Base-by-base conservation (phyloP, 768 basidiomycete species). In the Mrakia blollopis region DNA sequence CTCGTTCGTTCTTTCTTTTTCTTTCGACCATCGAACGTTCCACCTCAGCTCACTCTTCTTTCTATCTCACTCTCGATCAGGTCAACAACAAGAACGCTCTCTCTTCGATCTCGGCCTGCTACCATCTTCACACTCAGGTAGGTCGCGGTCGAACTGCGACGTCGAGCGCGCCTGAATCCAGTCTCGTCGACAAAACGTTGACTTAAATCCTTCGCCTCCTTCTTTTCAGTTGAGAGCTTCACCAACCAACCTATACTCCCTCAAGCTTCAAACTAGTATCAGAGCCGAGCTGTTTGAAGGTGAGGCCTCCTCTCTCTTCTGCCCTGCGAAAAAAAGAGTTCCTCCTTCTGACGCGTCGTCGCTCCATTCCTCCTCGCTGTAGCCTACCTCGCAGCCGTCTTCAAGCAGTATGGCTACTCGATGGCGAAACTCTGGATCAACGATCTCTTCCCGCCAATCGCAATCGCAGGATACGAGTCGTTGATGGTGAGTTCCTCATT, bases 81-180 rank as follows among this genome's bases (percentile, higher is more conserved):
- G 60, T 61, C 60, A 61, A 61, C 60, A 61, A 61, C 60, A 61
- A 61, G 60, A 32, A 61, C n/a, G 60, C 60, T n/a, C 32, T 61
- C n/a, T 28, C n/a, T 32, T n/a, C 32, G n/a, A 61, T 61, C 60
- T 61, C 60, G 4, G 32, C 60, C n/a, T 61, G 60, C 60, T 61
- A 61, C n/a, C 60, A 61, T 16, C 60, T 61, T 11, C 60, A 61
- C 60, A 61, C 60, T n/a, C 28, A 61, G 60, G 60, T 61, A 5
- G 30, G 60, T 61, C n/a, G 14, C 47, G 44, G 21, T 18, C 18
- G n/a, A 61, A 16, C 3, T n/a, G 60, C n/a, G 60, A 6, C 44
- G 44, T 61, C 60, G 60, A 61, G 5, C 60, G 3, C 4, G 10
- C 16, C 32, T 61, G 32, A 14, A n/a, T 32, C 10, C n/a, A 28